Percentiles rank a stretch among this genome's conserved stretches.
Evolutionary conservation across 495 filamentous ascomycete species (phyloP).

Genomic region (Cryomyces minteri): DNA sequence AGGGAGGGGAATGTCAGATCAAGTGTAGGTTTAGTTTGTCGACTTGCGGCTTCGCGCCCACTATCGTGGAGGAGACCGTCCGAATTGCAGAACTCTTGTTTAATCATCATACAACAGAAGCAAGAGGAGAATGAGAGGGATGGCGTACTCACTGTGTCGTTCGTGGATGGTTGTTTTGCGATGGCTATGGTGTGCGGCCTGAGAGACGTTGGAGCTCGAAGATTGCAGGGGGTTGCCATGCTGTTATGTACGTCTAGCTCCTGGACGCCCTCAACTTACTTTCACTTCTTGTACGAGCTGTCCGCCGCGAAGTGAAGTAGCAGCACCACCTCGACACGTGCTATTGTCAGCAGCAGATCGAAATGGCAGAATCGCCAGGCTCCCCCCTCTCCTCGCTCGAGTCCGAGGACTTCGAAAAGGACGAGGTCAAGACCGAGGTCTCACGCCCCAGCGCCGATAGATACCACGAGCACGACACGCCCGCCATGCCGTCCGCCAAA

Average conservation of each 20-base stretch:
- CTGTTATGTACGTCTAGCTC: too few species aligned
- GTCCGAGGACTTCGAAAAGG: constrained; percentile 13
- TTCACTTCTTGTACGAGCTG: too few species aligned
- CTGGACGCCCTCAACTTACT: too few species aligned
- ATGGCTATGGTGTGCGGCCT: too few species aligned
- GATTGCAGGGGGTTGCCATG: too few species aligned
- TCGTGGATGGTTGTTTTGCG: too few species aligned
- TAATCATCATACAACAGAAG: constrained; percentile 14
- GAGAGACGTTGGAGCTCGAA: too few species aligned
- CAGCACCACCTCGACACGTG: too few species aligned
- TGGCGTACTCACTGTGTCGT: too few species aligned
- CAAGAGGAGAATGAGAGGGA: not conserved
- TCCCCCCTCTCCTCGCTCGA: constrained; percentile 16
- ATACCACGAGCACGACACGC: constrained; percentile 3
- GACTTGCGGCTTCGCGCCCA: constrained; percentile 10
- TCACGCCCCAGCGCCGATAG: constrained; percentile 10
- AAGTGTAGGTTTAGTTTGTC: constrained; percentile 22
- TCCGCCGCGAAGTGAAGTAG: too few species aligned
- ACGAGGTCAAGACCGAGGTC: constrained; percentile 11
- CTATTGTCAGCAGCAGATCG: too few species aligned
- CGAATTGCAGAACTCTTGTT: constrained; percentile 24
- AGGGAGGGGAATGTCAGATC: constrained; percentile 15
- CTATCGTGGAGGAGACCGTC: constrained; percentile 7
- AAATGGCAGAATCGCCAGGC: constrained; percentile 6
- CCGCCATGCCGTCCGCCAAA: constrained; percentile 18